These are phyloP conservation scores for Tulasnella sp. DNA, from an alignment of 768 basidiomycete species.

Conservation along the genomic window DNA sequence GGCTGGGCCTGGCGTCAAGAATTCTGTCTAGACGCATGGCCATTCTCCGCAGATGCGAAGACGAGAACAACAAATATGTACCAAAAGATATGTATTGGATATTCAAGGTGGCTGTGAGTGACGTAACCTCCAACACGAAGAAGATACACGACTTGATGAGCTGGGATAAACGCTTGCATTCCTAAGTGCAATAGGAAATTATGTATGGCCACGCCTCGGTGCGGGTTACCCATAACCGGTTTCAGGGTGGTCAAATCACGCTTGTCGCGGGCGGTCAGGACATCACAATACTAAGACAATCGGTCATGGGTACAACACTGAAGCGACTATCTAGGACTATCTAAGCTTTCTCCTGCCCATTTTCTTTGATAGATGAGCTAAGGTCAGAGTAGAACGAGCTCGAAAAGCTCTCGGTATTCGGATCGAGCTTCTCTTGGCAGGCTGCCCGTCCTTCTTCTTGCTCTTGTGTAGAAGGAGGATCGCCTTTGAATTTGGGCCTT, in stretches of 20 bases:
- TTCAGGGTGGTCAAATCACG: too few relatives aligned
- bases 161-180: too few relatives aligned
- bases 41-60: too few relatives aligned
- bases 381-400: background rate
- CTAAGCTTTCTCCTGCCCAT: background rate
- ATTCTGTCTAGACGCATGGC: too few relatives aligned
- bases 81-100: too few relatives aligned
- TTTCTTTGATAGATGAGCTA: background rate
- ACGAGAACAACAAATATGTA: too few relatives aligned
- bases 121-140: too few relatives aligned
- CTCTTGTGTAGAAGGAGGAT: background rate
- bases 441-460: too few relatives aligned
- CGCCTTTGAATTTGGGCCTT: background rate
- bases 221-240: slow-evolving; percentile 1
- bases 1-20: too few relatives aligned
- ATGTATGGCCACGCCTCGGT: background rate
- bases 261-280: background rate
- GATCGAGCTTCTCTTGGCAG: background rate
- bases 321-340: background rate
- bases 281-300: background rate
- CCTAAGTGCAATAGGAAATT: too few relatives aligned
- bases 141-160: too few relatives aligned
- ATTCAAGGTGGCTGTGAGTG: too few relatives aligned
- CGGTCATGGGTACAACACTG: background rate
- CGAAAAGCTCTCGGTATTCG: background rate